A percentile compares a stretch with the other conserved stretches of the same genome.
These are phyloP conservation scores for Chrysanthemum makinoi DNA, from an alignment of 129 eudicot genomes.

Conservation along the genomic window DNA sequence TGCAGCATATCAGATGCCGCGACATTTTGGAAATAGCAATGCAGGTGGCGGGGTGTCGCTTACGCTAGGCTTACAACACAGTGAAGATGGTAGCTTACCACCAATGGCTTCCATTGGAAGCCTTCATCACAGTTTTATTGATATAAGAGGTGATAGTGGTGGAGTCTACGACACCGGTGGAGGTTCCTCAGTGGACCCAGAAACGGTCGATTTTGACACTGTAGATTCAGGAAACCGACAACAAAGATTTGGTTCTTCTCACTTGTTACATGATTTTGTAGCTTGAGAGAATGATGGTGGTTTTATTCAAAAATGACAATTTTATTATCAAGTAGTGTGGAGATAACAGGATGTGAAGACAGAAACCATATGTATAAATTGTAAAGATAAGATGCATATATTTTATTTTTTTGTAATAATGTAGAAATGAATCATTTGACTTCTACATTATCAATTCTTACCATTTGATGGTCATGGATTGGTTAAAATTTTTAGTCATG, in stretches of 20 bases:
- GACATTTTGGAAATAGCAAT: constrained; percentile 39
- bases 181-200: constrained; percentile 40
- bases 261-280: constrained; percentile 60
- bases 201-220: constrained; percentile 45
- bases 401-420: constrained; percentile 21
- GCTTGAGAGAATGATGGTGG: constrained; percentile 37
- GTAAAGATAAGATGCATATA: constrained; percentile 55
- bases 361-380: constrained; percentile 34
- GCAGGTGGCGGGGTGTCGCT: constrained; percentile 62
- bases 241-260: constrained; percentile 58
- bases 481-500: constrained; percentile 20
- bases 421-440: constrained; percentile 23
- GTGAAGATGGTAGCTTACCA: constrained; percentile 44
- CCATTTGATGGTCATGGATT: constrained; percentile 23
- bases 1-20: constrained; percentile 43
- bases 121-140: constrained; percentile 33
- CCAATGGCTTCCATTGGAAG: constrained; percentile 40
- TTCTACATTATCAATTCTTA: constrained; percentile 15
- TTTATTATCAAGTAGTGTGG: constrained; percentile 24
- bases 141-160: constrained; percentile 36
- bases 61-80: constrained; percentile 69
- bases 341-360: constrained; percentile 2
- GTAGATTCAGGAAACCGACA: constrained; percentile 48
- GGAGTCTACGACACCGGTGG: constrained; percentile 33
- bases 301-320: constrained; percentile 22